Evolutionary conservation across 2,329 filamentous ascomycete species (phyloP), one percentile per base, ranked within the genome.

Genomic region (Pseudonectria foliicola): DNA sequence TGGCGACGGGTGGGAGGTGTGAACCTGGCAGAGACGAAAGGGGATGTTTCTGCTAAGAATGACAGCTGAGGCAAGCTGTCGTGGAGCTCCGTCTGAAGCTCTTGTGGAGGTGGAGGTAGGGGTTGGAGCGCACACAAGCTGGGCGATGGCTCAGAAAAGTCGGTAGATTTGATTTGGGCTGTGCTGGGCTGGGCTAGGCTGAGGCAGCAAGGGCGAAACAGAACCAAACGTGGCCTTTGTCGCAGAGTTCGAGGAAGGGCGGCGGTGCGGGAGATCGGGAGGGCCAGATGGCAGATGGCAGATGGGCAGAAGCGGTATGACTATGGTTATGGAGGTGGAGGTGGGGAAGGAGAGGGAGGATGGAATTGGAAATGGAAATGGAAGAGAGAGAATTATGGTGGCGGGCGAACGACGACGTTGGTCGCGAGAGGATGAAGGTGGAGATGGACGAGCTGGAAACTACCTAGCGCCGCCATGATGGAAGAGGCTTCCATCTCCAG

Each of bases 41-140:
- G 31, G 28, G 34, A 44, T 30, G 28, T 40, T 30, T 21, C 14
- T 34, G 29, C 27, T 14, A 21, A 25, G 27, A 24, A 7, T 30
- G 16, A 25, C n/a, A 14, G 27, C 25, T 25, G 26, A 38, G 31
- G 41, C 38, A 31, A 46, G 50, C 49, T 50, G 43, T 46, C 49
- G 39, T 40, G 46, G 43, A 52, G 48, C 44, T 54, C 44, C 35
- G 44, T 43, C 38, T 43, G 46, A 51, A 51, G 52, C 49, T 54
- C 16, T 31, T 15, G 29, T 34, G 34, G 40, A 15, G 29, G 18
- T 11, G 6, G n/a, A 29, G 27, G n/a, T 29, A 7, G 10, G 13
- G 6, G 27, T 13, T 11, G 27, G 30, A 6, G 18, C 23, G 25
- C 30, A 25, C 13, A 11, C 36, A 35, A 37, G 38, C 33, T 34